Conservation (phyloP, 2,329 filamentous ascomycete species). For the Arthrinium puccinioides region DNA sequence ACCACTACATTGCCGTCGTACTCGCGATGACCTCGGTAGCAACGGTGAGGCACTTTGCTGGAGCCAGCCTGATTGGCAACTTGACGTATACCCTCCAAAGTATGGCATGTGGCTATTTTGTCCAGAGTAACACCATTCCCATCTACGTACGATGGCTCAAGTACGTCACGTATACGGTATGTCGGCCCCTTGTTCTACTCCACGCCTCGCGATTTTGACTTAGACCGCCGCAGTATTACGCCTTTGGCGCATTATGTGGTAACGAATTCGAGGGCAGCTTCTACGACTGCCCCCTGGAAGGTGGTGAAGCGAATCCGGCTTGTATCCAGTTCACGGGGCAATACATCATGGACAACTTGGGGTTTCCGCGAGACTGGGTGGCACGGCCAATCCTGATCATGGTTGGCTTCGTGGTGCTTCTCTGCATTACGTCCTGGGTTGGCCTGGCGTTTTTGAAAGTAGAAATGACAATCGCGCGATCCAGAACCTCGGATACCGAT, state of each 20-base stretch:
- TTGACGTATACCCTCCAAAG: conserved; percentile 66
- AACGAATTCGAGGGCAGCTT: conserved; percentile 69
- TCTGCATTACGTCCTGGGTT: conserved; percentile 52
- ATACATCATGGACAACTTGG: conserved; percentile 63
- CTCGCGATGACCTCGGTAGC: conserved; percentile 64
- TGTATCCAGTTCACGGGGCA: conserved; percentile 63
- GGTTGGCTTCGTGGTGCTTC: conserved; percentile 54
- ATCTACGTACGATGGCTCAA: conserved; percentile 76
- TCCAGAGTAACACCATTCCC: conserved; percentile 65
- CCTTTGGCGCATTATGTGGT: conserved; percentile 61
- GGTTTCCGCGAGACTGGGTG: conserved; percentile 62
- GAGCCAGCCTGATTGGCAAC: conserved; percentile 66
- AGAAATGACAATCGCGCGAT: conserved; percentile 62
- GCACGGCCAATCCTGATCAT: conserved; percentile 58
- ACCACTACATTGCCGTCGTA: conserved; percentile 67
- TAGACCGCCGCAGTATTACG: conserved; percentile 63
- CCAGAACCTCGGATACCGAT: conserved; percentile 51
- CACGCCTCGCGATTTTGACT: too few species aligned
- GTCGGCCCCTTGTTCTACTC: too few species aligned
- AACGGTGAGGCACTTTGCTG: conserved; percentile 58
- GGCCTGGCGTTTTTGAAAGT: conserved; percentile 58
- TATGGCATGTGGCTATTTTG: conserved; percentile 70
- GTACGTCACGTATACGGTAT: conserved; percentile 53
- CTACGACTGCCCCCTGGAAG: conserved; percentile 62
- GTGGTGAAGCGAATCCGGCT: conserved; percentile 53